Evolutionary conservation across 139 green algal genomes (phyloP).

Genomic region (Coelastrella sp.): DNA sequence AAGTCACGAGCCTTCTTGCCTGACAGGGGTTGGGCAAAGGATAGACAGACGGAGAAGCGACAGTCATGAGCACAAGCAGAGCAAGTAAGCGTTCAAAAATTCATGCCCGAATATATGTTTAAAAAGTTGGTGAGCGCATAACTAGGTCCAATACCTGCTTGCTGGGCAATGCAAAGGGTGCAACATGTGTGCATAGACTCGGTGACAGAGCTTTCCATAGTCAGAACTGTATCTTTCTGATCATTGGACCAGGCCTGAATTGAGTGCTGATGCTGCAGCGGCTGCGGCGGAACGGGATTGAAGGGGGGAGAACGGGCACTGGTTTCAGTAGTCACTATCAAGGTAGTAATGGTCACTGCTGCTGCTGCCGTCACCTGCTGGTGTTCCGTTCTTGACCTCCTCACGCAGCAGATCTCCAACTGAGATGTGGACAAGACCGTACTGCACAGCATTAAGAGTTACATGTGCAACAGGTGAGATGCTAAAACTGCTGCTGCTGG

Average conservation of each 20-base stretch:
- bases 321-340: neutral
- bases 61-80: neutral
- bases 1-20: slow-evolving; percentile 82
- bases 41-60: neutral
- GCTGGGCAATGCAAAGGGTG: too few species aligned
- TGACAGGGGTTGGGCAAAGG: neutral
- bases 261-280: too few species aligned
- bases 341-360: neutral
- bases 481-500: neutral
- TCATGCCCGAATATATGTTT: too few species aligned
- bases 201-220: too few species aligned
- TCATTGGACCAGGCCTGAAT: too few species aligned
- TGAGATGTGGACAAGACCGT: slow-evolving; percentile 94
- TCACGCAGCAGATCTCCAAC: slow-evolving; percentile 97
- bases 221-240: too few species aligned
- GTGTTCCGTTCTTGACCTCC: slow-evolving; percentile 89
- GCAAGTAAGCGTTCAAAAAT: neutral
- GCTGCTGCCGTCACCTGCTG: slow-evolving; percentile 54
- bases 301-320: too few species aligned
- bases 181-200: too few species aligned
- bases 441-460: slow-evolving; percentile 69
- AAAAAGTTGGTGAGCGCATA: too few species aligned
- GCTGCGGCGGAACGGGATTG: too few species aligned
- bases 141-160: too few species aligned
- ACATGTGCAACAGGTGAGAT: neutral